A percentile compares a stretch with the other conserved stretches of the same genome.
phyloP scores from a whole-genome alignment of 345 rosid genomes.

The Salix suchowensis region DNA sequence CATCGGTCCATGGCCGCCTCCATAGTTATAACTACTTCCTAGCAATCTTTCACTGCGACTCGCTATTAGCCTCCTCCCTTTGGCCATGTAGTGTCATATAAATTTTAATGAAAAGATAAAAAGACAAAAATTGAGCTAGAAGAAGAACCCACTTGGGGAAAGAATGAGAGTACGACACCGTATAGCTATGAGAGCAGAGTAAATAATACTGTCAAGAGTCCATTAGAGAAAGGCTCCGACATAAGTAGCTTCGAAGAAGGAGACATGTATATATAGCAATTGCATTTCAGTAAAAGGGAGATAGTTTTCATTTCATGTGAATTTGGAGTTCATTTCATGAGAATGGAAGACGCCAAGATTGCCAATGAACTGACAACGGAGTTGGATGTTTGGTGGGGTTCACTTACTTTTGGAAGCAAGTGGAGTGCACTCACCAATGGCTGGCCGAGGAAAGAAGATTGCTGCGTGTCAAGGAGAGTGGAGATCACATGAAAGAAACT shows the following conservation, averaged over 20 bases:
- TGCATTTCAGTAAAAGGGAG: neutral
- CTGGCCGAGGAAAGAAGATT: neutral
- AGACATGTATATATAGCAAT: conserved; percentile 31
- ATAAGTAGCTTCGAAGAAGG: conserved; percentile 15
- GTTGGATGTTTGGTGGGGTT: neutral
- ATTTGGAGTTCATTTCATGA: neutral
- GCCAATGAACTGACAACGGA: conserved; percentile 2
- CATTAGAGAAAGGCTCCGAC: conserved; percentile 12
- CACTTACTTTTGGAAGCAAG: neutral
- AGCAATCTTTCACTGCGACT: conserved; percentile 73
- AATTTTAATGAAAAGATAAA: neutral
- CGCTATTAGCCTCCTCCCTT: conserved; percentile 61
- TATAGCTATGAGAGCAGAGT: neutral
- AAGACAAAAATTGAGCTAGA: neutral
- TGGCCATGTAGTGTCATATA: conserved; percentile 42
- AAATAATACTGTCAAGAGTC: conserved; percentile 8
- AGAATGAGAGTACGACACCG: neutral
- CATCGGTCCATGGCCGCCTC: conserved; percentile 18
- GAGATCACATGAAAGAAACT: neutral
- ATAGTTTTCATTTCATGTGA: conserved; percentile 25
- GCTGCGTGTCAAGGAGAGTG: neutral
- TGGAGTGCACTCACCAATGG: neutral
- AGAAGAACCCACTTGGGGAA: too few species aligned
- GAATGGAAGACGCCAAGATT: conserved; percentile 22
- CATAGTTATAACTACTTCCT: conserved; percentile 38